Evolutionary conservation across 306 rosid genomes (phyloP).

Genomic region (Trifolium fragiferum): DNA sequence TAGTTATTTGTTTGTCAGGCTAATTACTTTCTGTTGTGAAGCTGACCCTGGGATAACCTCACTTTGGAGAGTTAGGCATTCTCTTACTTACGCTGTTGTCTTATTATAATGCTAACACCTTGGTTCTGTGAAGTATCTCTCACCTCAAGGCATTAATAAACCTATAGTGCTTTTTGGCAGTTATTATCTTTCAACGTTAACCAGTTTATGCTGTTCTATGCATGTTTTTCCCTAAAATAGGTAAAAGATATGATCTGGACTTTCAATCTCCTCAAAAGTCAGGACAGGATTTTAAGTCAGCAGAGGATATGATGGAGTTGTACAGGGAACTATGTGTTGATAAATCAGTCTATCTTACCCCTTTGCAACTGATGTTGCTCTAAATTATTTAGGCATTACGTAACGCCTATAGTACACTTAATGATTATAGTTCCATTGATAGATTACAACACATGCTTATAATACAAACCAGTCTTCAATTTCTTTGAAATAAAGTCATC

Average conservation of each 20-base stretch:
- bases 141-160: constrained; percentile 18
- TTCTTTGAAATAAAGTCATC: constrained; percentile 7
- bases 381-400: constrained; percentile 23
- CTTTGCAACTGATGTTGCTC: constrained; percentile 4
- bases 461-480: not conserved
- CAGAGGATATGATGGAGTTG: constrained; percentile 82
- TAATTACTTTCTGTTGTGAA: not conserved
- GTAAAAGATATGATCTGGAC: constrained; percentile 92
- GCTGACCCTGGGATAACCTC: not conserved
- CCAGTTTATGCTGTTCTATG: constrained; percentile 21
- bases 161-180: constrained; percentile 20
- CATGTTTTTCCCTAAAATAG: constrained; percentile 50
- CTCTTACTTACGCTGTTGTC: not conserved
- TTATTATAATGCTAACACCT: constrained; percentile 1
- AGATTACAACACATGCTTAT: not conserved
- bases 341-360: constrained; percentile 41
- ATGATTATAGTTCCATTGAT: not conserved
- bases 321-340: constrained; percentile 81
- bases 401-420: not conserved
- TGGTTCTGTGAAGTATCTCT: constrained; percentile 13
- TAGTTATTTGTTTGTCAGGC: not conserved
- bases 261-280: constrained; percentile 70
- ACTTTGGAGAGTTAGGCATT: not conserved
- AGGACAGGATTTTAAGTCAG: constrained; percentile 87
- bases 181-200: constrained; percentile 19